A percentile compares a stretch with the other conserved stretches of the same genome.
phyloP scores from a whole-genome alignment of 768 basidiomycete genomes.

The Candolleomyces eurysporus region DNA sequence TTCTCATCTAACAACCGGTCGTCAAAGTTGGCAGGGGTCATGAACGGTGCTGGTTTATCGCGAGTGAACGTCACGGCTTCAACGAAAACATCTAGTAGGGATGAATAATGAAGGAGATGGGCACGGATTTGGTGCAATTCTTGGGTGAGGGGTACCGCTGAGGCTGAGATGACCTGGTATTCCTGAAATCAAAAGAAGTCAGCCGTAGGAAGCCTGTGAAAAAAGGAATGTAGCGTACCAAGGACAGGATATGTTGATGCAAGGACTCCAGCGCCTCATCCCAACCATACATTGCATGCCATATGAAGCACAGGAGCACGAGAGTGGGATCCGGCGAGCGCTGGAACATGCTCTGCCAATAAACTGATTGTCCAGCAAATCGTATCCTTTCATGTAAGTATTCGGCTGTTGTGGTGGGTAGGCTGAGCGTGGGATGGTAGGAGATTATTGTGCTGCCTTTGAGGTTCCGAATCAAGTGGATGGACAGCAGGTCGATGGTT shows the following conservation, averaged over 20 bases:
- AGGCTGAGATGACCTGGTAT: conserved; percentile 45
- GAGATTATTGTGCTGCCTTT: conserved; percentile 50
- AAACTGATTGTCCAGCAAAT: conserved; percentile 45
- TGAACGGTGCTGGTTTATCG: conserved; percentile 52
- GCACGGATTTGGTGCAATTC: conserved; percentile 59
- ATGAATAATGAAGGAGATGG: conserved; percentile 56
- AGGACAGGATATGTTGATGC: conserved; percentile 44
- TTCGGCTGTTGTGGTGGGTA: conserved; percentile 38
- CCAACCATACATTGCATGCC: conserved; percentile 62
- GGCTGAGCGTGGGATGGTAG: conserved; percentile 40
- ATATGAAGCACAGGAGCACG: conserved; percentile 47
- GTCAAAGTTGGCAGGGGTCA: conserved; percentile 31
- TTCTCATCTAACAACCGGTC: conserved; percentile 28
- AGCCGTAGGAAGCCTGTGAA: not conserved
- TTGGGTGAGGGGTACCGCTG: conserved; percentile 44
- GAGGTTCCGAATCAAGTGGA: conserved; percentile 45
- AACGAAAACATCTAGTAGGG: conserved; percentile 52
- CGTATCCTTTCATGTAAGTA: conserved; percentile 47
- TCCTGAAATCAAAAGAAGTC: conserved; percentile 34
- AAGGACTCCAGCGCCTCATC: conserved; percentile 54
- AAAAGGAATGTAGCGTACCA: conserved; percentile 32
- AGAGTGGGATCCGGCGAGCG: conserved; percentile 52
- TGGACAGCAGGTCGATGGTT: conserved; percentile 43
- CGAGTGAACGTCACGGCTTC: conserved; percentile 53
- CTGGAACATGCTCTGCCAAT: conserved; percentile 40